Base-by-base conservation (phyloP, 1,284 basidiomycete genomes). In the Neolentinus lepideus region DNA sequence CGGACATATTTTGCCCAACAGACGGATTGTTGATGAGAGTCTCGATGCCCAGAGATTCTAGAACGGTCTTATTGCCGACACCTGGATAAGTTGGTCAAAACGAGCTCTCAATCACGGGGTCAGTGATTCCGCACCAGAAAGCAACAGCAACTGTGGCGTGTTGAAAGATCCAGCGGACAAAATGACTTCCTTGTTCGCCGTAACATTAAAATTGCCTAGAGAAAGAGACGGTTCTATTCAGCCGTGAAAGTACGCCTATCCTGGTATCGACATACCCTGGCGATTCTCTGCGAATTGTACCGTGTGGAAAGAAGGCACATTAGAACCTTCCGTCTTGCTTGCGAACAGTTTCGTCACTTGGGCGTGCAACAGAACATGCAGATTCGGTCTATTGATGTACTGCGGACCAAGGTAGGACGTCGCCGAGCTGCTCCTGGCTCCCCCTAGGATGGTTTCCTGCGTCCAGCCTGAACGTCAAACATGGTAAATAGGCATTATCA, bases 1-100 rank as follows among this genome's bases (percentile, higher is more conserved):
- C 75, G 25, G 64, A 62, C 22, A 80, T 62, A 59, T 79, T 78
- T 61, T 74, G 67, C 14, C 78, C 78, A 27, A 78, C 75, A 54
- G 67, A 64, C 4, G 71, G 70, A n/a, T 54, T 58, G 60, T 70
- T 56, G 9, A 71, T 57, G 10, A 73, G 59, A 1, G 68, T 54
- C 0, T 59, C 56, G 54, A 71, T 68, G 22, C 67, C 67, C 12
- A 66, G 60, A 11, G 57, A 56, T 31, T 27, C 24, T 9, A 75
- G 65, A 2, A 69, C 61, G 10, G 50, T 51, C 33, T 56, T 53
- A 57, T 64, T 59, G 14, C 79, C 79, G 56, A 81, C 77, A 25
- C 79, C 79, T 22, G 60, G 63, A 3, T 6, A 29, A 56, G 53
- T 47, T 56, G 27, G 29, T 59, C 56, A 19, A 60, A 22, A 29